These are phyloP conservation scores for Talaromyces piceae DNA, from an alignment of 2,329 filamentous ascomycete genomes.

Conservation along the genomic window DNA sequence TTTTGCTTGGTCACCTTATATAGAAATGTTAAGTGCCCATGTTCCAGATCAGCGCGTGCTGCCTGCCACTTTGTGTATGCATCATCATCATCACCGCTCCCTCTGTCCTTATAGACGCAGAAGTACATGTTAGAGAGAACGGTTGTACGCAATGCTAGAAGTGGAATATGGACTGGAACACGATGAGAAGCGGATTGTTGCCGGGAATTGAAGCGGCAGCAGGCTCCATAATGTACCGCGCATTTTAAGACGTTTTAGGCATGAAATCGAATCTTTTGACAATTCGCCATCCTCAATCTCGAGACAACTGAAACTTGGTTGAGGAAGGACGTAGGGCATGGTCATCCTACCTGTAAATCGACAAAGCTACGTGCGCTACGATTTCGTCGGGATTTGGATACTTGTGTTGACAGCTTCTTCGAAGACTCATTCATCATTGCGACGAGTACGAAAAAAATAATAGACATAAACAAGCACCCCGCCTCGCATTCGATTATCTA, in stretches of 20 bases:
- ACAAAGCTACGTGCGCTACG: neutral
- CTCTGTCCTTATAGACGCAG: no score
- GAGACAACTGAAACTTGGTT: neutral
- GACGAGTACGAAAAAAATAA: no score
- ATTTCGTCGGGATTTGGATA: neutral
- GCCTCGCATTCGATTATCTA: no score
- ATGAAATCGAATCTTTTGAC: neutral
- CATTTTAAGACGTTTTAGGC: neutral
- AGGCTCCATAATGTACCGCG: neutral
- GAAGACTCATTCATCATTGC: neutral
- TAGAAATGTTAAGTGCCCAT: no score
- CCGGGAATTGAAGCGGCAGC: neutral
- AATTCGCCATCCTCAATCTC: neutral
- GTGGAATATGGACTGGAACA: conserved; percentile 1
- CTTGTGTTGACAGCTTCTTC: neutral
- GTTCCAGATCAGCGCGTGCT: no score
- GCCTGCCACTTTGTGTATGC: no score
- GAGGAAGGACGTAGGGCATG: conserved; percentile 1
- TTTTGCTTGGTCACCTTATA: no score
- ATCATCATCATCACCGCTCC: no score
- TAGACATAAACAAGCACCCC: no score
- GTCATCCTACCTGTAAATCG: conserved; percentile 1
- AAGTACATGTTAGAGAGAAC: no score
- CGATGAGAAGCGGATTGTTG: neutral
- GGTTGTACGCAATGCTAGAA: neutral